These are phyloP conservation scores for Conidiobolus incongruus DNA, from an alignment of 371 early-diverging fungal genomes.

Conservation along the genomic window DNA sequence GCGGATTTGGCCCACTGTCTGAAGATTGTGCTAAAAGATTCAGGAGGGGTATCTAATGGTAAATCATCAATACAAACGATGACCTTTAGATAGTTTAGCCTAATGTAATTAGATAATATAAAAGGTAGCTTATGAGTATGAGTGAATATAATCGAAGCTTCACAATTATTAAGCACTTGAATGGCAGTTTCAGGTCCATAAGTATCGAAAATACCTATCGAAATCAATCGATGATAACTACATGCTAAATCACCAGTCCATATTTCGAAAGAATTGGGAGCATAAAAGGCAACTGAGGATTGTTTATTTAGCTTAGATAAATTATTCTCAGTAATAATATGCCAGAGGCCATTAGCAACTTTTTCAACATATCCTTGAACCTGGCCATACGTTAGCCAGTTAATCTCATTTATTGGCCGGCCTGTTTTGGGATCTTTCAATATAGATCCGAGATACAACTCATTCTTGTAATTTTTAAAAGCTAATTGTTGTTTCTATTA, in stretches of 20 bases:
- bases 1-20: constrained; percentile 22
- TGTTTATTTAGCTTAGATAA: not conserved
- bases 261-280: constrained; percentile 85
- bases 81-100: constrained; percentile 31
- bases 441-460: not conserved
- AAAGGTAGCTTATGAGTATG: constrained; percentile 24
- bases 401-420: not conserved
- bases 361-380: not conserved
- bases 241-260: constrained; percentile 37
- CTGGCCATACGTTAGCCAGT: constrained; percentile 1
- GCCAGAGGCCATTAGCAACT: not conserved
- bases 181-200: constrained; percentile 48
- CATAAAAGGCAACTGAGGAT: constrained; percentile 35
- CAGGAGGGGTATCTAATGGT: constrained; percentile 8
- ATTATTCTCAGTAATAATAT: not conserved
- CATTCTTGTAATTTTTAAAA: not conserved
- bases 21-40: constrained; percentile 14
- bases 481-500: no score
- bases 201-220: constrained; percentile 73
- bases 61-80: constrained; percentile 51
- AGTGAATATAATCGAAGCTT: constrained; percentile 30
- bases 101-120: constrained; percentile 27
- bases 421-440: not conserved
- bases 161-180: constrained; percentile 46
- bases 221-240: constrained; percentile 21